Evolutionary conservation across 768 basidiomycete species (phyloP), one percentile per base, ranked within the genome.

Genomic region (Auricularia heimuer): DNA sequence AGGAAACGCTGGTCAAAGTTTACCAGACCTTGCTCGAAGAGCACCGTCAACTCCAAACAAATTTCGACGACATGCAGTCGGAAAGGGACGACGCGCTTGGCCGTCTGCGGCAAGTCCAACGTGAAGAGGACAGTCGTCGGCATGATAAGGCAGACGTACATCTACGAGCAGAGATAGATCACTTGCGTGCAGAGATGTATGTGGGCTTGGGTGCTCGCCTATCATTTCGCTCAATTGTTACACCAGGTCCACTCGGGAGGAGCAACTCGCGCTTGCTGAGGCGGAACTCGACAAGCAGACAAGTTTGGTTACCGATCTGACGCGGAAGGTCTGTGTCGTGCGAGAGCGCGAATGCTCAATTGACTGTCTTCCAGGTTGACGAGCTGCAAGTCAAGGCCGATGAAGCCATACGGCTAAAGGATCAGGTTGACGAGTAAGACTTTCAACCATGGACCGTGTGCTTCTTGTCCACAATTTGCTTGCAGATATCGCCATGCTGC

Each of bases 391-490:
- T 72, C 3, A 81, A 84, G 71, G 94, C 93, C 0, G 89, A 90
- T 67, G 86, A 94, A 68, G 88, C 88, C 2, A 83, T 78, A 3
- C 85, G 83, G 68, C 80, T 98, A 65, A 95, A 94, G 72, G 97
- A 98, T 72, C 87, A 95, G 76, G 81, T 98, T 3, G 97, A 99
- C 72, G 97, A 98, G 93, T 95, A 74, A 68, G 87, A 29, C 29
- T 77, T 37, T 24, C 42, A 39, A 36, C 51, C 11, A 11, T 33
- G 2, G 29, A 29, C 29, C 29, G 29, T 29, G 29, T 29, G 29
- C 29, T 29, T 2, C 29, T 29, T 29, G 29, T 29, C 29, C 29
- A 29, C 29, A 29, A 29, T 29, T 29, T 29, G 29, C 29, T 29
- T 29, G 29, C 66, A 96, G 94, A 72, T 92, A 93, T 71, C 88